phyloP scores from a whole-genome alignment of 2,329 filamentous ascomycete species.

The Cercospora janseana region DNA sequence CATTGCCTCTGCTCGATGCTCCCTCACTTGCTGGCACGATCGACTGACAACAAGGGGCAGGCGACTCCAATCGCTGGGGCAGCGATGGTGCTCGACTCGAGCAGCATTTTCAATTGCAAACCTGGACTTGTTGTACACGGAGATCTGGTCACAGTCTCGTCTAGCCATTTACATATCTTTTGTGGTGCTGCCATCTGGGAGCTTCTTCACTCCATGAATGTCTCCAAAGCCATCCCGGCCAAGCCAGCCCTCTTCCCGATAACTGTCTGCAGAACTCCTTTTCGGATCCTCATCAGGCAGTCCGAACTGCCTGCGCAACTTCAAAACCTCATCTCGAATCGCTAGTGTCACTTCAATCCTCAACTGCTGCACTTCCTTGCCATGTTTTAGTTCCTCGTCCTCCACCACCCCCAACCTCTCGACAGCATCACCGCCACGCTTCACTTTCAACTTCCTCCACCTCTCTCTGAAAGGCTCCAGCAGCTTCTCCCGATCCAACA shows the following conservation, averaged over 20 bases:
- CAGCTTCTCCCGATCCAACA: conserved; percentile 66
- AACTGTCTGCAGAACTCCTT: conserved; percentile 76
- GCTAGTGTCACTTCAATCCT: conserved; percentile 76
- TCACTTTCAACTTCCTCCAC: conserved; percentile 68
- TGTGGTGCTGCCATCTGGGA: conserved; percentile 57
- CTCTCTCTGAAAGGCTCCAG: conserved; percentile 74
- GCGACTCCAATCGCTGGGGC: too few species aligned
- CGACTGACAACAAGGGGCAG: too few species aligned
- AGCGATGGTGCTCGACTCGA: too few species aligned
- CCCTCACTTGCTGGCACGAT: too few species aligned
- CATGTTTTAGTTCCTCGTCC: conserved; percentile 66
- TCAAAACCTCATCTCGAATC: conserved; percentile 76
- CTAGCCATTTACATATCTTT: conserved; percentile 50
- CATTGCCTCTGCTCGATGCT: too few species aligned
- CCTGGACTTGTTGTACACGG: not conserved
- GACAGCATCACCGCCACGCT: conserved; percentile 39
- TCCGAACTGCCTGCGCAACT: conserved; percentile 69
- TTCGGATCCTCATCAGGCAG: conserved; percentile 78
- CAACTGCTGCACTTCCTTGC: conserved; percentile 71
- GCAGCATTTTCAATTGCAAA: not conserved
- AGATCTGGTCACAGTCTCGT: not conserved
- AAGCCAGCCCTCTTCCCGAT: conserved; percentile 57
- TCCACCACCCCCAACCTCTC: conserved; percentile 57
- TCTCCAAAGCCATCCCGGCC: conserved; percentile 43
- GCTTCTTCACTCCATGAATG: conserved; percentile 51